Base-by-base conservation (phyloP, 805 yeast genomes). In the Saccharomycopsis oosterbeekiorum region DNA sequence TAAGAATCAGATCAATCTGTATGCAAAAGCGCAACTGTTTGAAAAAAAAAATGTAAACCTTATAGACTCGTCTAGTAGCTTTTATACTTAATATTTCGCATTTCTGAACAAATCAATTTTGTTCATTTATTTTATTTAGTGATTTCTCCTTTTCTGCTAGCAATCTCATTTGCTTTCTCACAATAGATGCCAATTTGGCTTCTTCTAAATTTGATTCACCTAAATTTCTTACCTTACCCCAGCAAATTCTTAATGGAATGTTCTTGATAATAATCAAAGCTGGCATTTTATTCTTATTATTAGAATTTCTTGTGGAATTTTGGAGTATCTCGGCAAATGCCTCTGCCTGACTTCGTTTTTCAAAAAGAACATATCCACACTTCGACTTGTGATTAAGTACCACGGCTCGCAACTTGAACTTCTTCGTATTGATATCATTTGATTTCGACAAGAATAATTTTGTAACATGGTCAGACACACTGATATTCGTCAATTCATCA, bases 331-430 rank as follows among this genome's bases (percentile, higher is more conserved):
- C 59, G 0, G 80, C 73, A 1, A 70, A 67, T 2, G 76, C 75
- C 58, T 83, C 85, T 0, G 93, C 92, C 2, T 76, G 72, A 2
- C 68, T 64, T 56, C 86, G 70, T 2, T 75, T 73, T 4, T 70
- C 66, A 67, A 82, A 88, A n/a, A 80, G 76, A 1, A 88, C 73
- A 68, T 76, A 87, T 4, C 89, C 96, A 68, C 86, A 80, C 60
- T 79, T 74, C 1, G 91, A 85, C 26, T 75, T 72, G 64, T 84
- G 89, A 43, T 81, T 77, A 24, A 85, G 70, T 11, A 77, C 75
- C 37, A 84, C 68, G 19, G 81, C 71, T 59, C 80, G 78, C 12
- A 86, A 66, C 61, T 67, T 71, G 14, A 57, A 41, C 15, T 57
- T 56, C 29, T 14, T 24, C 8, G 10, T 34, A 12, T 19, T 37